Evolutionary conservation across 495 filamentous ascomycete genomes (phyloP).

Genomic region (Aspergillus mulundensis): DNA sequence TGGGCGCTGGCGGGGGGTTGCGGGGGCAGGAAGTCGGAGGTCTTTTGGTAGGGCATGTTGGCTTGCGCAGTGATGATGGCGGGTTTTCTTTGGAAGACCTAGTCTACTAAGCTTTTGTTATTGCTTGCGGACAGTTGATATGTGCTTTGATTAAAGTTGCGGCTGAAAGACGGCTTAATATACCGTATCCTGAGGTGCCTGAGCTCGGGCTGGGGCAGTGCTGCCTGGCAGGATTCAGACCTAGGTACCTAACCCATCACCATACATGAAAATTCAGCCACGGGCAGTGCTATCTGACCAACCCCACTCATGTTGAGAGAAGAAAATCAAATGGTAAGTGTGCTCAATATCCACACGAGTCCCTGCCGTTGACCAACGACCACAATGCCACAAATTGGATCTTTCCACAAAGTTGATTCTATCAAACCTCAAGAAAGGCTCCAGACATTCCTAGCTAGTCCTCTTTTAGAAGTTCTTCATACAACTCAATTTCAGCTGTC

Average conservation of each 20-base stretch:
- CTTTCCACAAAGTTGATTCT: too few relatives aligned
- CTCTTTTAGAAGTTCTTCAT: background rate
- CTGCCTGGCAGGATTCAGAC: background rate
- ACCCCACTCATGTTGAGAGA: background rate
- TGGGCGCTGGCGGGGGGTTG: constrained; percentile 22
- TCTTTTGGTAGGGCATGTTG: background rate
- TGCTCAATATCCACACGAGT: too few relatives aligned
- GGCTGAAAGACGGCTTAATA: background rate
- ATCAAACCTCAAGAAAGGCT: too few relatives aligned
- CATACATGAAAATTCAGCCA: background rate
- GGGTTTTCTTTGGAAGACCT: background rate
- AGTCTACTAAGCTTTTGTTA: too few relatives aligned
- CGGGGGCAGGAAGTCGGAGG: constrained; percentile 16
- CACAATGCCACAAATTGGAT: too few relatives aligned
- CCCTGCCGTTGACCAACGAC: too few relatives aligned
- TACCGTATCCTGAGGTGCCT: background rate
- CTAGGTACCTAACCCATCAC: background rate
- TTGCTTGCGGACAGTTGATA: too few relatives aligned
- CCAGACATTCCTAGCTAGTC: too few relatives aligned
- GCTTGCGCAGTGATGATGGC: background rate
- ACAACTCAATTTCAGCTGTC: background rate
- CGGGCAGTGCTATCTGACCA: background rate
- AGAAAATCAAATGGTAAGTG: too few relatives aligned
- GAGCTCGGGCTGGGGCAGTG: background rate
- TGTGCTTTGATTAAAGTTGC: background rate